A percentile compares a stretch with the other conserved stretches of the same genome.
phyloP scores from a whole-genome alignment of 2,329 filamentous ascomycete genomes.

The Tetracladium maxilliforme region DNA sequence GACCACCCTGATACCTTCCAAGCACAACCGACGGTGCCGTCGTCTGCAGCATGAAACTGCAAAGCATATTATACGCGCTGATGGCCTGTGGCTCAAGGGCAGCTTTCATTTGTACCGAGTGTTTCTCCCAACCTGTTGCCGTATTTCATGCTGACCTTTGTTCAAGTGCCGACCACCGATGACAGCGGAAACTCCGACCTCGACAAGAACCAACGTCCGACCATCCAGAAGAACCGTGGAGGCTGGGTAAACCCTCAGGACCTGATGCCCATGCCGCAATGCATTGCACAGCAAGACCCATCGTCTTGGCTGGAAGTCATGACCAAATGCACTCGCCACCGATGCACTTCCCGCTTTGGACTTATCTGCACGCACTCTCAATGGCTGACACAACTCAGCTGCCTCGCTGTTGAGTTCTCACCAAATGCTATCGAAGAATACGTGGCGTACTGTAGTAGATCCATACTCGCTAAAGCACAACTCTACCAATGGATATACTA shows the following conservation, averaged over 20 bases:
- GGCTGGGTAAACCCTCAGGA: conserved; percentile 19
- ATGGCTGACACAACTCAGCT: conserved; percentile 16
- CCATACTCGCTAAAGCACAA: too few species aligned
- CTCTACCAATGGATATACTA: conserved; percentile 13
- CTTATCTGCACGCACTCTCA: conserved; percentile 16
- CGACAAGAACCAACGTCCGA: too few species aligned
- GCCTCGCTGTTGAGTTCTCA: conserved; percentile 16
- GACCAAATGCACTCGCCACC: conserved; percentile 15
- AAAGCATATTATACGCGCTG: too few species aligned
- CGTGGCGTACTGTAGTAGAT: conserved; percentile 13
- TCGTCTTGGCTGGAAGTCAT: conserved; percentile 14
- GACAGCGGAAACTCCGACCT: too few species aligned
- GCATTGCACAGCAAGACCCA: conserved; percentile 16
- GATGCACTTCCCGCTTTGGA: conserved; percentile 16
- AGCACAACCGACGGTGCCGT: too few species aligned
- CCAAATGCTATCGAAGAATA: conserved; percentile 11
- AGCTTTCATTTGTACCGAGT: too few species aligned
- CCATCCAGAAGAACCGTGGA: conserved; percentile 7
- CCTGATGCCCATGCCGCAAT: conserved; percentile 16
- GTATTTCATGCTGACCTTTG: too few species aligned
- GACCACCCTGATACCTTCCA: too few species aligned
- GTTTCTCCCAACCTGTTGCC: too few species aligned
- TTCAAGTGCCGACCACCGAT: too few species aligned
- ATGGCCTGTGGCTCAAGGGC: too few species aligned
- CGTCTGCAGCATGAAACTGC: too few species aligned